Evolutionary conservation across 169 alveolate genomes (phyloP).

Genomic region (Theileria annulata): DNA sequence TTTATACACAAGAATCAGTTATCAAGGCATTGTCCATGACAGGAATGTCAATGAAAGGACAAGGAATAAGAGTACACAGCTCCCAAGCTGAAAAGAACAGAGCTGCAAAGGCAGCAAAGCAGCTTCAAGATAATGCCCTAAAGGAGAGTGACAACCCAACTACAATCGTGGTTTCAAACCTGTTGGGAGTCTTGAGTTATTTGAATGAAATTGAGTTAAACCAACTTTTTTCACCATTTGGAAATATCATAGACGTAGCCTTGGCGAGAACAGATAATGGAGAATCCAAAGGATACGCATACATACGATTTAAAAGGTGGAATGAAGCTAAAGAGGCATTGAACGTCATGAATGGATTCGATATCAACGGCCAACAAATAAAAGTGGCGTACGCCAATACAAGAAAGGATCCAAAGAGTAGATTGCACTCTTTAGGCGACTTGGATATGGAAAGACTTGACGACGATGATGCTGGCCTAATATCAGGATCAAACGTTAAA

Average conservation of each 20-base stretch:
- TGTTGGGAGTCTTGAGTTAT: constrained; percentile 85
- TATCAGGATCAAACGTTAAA: constrained; percentile 79
- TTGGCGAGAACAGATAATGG: constrained; percentile 87
- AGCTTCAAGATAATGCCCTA: constrained; percentile 73
- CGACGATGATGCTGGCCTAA: constrained; percentile 75
- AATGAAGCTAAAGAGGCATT: constrained; percentile 95
- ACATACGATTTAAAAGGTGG: constrained; percentile 85
- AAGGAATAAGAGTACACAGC: constrained; percentile 90
- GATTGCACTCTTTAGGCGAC: constrained; percentile 37
- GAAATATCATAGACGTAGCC: constrained; percentile 90
- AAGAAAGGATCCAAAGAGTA: constrained; percentile 21
- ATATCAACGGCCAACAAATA: constrained; percentile 89
- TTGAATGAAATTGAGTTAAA: constrained; percentile 87
- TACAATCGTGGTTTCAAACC: constrained; percentile 90
- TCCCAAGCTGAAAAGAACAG: constrained; percentile 98
- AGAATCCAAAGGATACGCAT: constrained; percentile 91
- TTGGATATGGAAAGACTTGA: constrained; percentile 68
- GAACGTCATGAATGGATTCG: constrained; percentile 92
- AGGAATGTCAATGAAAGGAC: constrained; percentile 89
- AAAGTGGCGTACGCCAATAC: constrained; percentile 73
- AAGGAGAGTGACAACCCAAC: constrained; percentile 88
- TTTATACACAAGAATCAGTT: constrained; percentile 94
- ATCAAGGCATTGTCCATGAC: constrained; percentile 90
- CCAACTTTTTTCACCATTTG: constrained; percentile 92
- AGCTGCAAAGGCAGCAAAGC: constrained; percentile 94